phyloP scores from a whole-genome alignment of 768 basidiomycete species.

The Vararia minispora region DNA sequence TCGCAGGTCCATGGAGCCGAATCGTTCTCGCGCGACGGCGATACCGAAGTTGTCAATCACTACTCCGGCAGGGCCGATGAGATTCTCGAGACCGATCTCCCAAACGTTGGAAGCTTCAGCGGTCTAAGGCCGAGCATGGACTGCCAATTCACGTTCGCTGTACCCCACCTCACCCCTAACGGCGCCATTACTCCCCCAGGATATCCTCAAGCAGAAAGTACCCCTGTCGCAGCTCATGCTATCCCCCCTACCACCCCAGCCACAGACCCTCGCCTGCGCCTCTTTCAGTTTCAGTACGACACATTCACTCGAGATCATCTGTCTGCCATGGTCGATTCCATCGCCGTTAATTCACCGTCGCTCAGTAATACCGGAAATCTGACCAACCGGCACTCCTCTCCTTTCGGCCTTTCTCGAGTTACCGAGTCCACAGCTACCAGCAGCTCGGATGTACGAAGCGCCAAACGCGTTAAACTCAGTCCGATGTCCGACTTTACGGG shows the following conservation, averaged over 20 bases:
- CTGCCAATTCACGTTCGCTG: slow-evolving; percentile 66
- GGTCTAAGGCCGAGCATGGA: slow-evolving; percentile 36
- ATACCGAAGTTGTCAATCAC: slow-evolving; percentile 11
- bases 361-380: slow-evolving; percentile 34
- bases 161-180: slow-evolving; percentile 34
- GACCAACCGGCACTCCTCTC: slow-evolving; percentile 32
- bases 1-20: slow-evolving; percentile 25
- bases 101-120: slow-evolving; percentile 29
- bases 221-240: slow-evolving; percentile 32
- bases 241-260: slow-evolving; percentile 23
- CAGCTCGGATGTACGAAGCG: slow-evolving; percentile 51
- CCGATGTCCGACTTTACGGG: slow-evolving; percentile 49
- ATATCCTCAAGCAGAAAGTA: slow-evolving; percentile 50
- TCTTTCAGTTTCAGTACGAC: slow-evolving; percentile 94
- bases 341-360: slow-evolving; percentile 71
- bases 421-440: slow-evolving; percentile 33
- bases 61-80: slow-evolving; percentile 25
- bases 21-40: neutral
- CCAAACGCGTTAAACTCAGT: slow-evolving; percentile 74
- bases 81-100: slow-evolving; percentile 38
- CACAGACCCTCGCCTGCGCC: slow-evolving; percentile 67
- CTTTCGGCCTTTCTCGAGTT: slow-evolving; percentile 35
- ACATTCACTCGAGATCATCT: slow-evolving; percentile 93
- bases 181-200: slow-evolving; percentile 13
- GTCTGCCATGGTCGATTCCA: slow-evolving; percentile 88